Conservation (phyloP, 164 flowering plant genomes). For the Saururus chinensis region DNA sequence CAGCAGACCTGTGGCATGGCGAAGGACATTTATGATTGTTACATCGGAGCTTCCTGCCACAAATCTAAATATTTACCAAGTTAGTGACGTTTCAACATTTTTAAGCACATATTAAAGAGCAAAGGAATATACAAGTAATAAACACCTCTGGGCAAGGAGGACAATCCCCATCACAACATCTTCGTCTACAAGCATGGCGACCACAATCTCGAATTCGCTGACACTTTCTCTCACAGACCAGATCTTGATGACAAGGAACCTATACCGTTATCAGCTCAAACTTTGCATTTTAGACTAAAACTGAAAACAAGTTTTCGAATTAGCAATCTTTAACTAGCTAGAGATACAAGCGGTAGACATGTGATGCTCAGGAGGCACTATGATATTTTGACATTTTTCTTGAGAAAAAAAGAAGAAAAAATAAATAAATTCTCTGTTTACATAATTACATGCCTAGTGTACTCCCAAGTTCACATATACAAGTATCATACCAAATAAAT, state of each 20-base stretch:
- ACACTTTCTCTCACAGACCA: conserved; percentile 87
- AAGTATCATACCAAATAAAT: too few relatives aligned
- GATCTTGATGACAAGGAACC: conserved; percentile 94
- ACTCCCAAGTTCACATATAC: too few relatives aligned
- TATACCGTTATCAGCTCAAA: conserved; percentile 33
- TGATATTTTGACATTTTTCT: too few relatives aligned
- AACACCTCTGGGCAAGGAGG: conserved; percentile 91
- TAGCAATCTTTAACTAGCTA: neutral
- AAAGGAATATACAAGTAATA: conserved; percentile 5
- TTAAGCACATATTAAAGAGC: neutral
- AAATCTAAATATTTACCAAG: conserved; percentile 37
- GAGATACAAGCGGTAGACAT: too few relatives aligned
- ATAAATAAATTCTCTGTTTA: too few relatives aligned
- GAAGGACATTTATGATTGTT: conserved; percentile 92
- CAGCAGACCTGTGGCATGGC: conserved; percentile 74
- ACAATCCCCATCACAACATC: conserved; percentile 92
- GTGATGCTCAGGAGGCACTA: too few relatives aligned
- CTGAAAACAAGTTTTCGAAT: neutral
- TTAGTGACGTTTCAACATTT: conserved; percentile 1
- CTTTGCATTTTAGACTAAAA: neutral
- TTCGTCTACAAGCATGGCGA: conserved; percentile 88
- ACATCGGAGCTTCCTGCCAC: conserved; percentile 82
- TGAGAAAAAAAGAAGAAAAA: too few relatives aligned
- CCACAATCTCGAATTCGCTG: conserved; percentile 73
- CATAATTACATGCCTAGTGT: too few relatives aligned